Base-by-base conservation (phyloP, 805 yeast species). In the Kazachstania viticola region DNA sequence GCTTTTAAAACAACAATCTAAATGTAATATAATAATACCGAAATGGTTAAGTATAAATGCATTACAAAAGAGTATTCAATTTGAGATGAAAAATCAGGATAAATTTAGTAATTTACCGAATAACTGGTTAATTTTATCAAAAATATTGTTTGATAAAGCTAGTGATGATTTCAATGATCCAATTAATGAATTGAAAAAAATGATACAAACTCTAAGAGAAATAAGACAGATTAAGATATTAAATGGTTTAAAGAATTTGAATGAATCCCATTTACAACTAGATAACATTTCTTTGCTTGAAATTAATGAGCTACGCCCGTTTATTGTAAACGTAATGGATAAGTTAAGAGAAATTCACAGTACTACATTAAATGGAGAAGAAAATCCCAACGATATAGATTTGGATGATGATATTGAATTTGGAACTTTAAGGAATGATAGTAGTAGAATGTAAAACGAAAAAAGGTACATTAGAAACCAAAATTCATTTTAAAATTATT, bases 121-220 rank as follows among this genome's bases (percentile, higher is more conserved):
- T 75, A 73, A 78, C 50, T 91, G 98, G 98, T 61, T 85, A 15
- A 94, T 88, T 31, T 49, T 79, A 1, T 71, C 88, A 4, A 81
- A 79, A 42, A 65, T 79, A 9, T 58, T 88, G 29, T 63, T 88
- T 28, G 52, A 52, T 3, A 64, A 64, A 27, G 94, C 95, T 2
- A 45, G 78, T 0, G 94, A 87, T 44, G 97, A 91, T 53, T 61
- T 85, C 33, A 60, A 64, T 11, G 88, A 79, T 38, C 77, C 84
- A 1, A 67, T 80, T 0, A 81, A 80, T 45, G 76, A 69, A 35
- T 56, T 88, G 17, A 61, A 91, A 30, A 69, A 81, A 3, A 53
- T 75, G 12, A 60, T 88, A 3, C 94, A 85, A 46, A 96, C 88
- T 46, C 61, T 91, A 32, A 65, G 91, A 25, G 97, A 91, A 57